Evolutionary conservation across 2,329 filamentous ascomycete genomes (phyloP).

Genomic region (Tolypocladium cylindrosporum): DNA sequence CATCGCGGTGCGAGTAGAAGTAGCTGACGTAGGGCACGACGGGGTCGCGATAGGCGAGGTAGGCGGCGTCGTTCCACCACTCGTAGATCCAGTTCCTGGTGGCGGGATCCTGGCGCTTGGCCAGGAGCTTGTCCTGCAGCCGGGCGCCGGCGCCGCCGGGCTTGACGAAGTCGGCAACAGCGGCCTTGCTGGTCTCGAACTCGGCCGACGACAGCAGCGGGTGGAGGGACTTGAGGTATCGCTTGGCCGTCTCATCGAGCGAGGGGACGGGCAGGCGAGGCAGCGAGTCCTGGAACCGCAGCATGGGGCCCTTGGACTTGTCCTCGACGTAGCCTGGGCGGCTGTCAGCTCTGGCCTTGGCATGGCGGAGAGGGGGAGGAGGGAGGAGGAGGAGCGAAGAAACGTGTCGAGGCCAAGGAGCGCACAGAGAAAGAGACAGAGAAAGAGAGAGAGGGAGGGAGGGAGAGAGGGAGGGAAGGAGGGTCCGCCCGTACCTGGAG

Average conservation of each 20-base stretch:
- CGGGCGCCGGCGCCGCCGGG: constrained; percentile 75
- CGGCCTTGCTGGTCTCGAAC: constrained; percentile 65
- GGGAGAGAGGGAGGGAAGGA: background rate
- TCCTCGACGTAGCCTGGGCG: constrained; percentile 69
- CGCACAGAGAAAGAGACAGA: background rate
- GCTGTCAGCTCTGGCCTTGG: background rate
- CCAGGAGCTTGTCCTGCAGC: constrained; percentile 80
- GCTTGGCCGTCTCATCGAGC: constrained; percentile 69
- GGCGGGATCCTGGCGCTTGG: constrained; percentile 67
- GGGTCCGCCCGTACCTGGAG: constrained; percentile 29
- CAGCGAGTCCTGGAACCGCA: constrained; percentile 79
- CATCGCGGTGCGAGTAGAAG: constrained; percentile 97
- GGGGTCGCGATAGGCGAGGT: constrained; percentile 87
- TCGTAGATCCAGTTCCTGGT: constrained; percentile 91
- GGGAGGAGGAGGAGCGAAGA: background rate
- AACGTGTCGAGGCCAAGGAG: background rate
- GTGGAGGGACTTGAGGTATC: constrained; percentile 72
- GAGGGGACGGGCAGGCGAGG: constrained; percentile 70
- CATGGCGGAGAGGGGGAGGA: background rate
- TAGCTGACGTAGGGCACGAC: constrained; percentile 98
- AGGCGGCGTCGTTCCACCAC: constrained; percentile 97
- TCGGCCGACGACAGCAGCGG: constrained; percentile 61
- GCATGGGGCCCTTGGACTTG: constrained; percentile 66
- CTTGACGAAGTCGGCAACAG: constrained; percentile 78
- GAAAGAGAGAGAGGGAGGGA: background rate